phyloP scores from a whole-genome alignment of 2,329 filamentous ascomycete species.

The Neofusicoccum cordaticola region DNA sequence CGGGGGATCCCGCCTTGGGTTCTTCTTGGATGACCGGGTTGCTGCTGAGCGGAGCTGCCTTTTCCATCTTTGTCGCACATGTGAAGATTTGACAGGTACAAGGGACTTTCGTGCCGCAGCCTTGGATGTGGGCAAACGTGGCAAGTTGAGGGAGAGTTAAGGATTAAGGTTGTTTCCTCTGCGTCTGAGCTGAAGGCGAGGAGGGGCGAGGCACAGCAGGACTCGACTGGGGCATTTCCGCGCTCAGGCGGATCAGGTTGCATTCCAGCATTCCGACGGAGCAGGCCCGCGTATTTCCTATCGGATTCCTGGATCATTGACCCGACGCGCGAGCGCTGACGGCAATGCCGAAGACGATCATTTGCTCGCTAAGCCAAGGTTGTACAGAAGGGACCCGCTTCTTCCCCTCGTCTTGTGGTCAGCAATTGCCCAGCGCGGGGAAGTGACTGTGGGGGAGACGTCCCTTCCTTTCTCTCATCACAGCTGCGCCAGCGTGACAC shows the following conservation, averaged over 20 bases:
- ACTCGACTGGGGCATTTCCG: neutral
- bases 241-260: neutral
- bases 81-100: neutral
- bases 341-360: neutral
- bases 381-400: conserved; percentile 3
- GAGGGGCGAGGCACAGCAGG: neutral
- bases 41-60: conserved; percentile 1
- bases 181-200: neutral
- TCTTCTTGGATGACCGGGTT: conserved; percentile 10
- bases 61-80: neutral
- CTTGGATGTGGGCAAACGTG: neutral
- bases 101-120: neutral
- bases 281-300: neutral
- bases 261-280: conserved; percentile 1
- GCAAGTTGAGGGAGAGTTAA: neutral
- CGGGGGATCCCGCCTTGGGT: neutral
- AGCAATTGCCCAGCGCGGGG: conserved; percentile 10
- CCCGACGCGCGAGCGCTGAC: neutral
- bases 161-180: neutral
- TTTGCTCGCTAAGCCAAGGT: conserved; percentile 6
- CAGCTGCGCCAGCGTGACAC: neutral
- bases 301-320: neutral
- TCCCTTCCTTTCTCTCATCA: neutral
- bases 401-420: neutral
- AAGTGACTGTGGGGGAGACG: neutral